Evolutionary conservation across 129 eudicot species (phyloP).

Genomic region (Centrapalus pauciflorus): DNA sequence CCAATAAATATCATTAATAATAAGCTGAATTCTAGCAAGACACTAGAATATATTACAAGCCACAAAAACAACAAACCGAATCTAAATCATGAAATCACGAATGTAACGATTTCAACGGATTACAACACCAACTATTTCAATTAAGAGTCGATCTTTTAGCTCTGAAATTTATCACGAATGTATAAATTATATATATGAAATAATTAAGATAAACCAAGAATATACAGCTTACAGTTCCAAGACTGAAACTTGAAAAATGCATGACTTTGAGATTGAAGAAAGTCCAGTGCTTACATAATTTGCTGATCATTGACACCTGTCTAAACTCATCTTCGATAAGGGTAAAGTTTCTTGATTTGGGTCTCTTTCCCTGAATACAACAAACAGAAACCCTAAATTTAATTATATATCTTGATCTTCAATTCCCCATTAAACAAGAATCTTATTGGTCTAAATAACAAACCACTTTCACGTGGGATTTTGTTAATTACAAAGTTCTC

Average conservation of each 20-base stretch:
- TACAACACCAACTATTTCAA: too few relatives aligned
- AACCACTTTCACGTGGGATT: conserved; percentile 60
- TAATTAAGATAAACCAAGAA: too few relatives aligned
- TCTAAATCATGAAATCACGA: too few relatives aligned
- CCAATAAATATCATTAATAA: too few relatives aligned
- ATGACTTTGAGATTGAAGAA: conserved; percentile 17
- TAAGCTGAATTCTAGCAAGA: too few relatives aligned
- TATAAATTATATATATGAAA: too few relatives aligned
- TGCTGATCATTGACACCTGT: conserved; percentile 92
- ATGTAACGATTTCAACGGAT: too few relatives aligned
- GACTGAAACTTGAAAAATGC: background rate
- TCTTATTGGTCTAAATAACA: conserved; percentile 48
- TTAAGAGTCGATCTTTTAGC: too few relatives aligned
- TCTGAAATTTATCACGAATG: too few relatives aligned
- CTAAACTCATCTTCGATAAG: conserved; percentile 10
- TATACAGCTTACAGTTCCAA: background rate
- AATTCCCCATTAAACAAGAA: conserved; percentile 29
- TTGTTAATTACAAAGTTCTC: conserved; percentile 38
- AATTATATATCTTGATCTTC: conserved; percentile 9
- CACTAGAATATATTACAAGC: too few relatives aligned
- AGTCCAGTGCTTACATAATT: conserved; percentile 40
- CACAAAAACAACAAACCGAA: too few relatives aligned
- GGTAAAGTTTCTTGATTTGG: conserved; percentile 21
- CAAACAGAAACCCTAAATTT: conserved; percentile 7
- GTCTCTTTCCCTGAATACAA: conserved; percentile 28